Base-by-base conservation (phyloP, 495 filamentous ascomycete genomes). In the Aspergillus leporis region DNA sequence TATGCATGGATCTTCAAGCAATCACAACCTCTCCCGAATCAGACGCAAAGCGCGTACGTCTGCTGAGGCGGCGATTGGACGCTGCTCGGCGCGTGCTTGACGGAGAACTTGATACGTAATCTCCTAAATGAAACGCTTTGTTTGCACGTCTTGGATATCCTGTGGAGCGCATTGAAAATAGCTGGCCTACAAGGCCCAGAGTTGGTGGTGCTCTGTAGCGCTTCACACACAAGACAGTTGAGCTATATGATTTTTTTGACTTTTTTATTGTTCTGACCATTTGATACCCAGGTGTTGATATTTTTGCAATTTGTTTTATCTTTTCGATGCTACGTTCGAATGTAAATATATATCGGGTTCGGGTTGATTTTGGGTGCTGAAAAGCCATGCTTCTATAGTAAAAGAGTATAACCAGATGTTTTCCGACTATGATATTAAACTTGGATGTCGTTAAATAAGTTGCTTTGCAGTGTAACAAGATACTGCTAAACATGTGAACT, bases 11-110 rank as follows among this genome's bases (percentile, higher is more conserved):
- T 23, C 70, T 96, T 54, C 85, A 90, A 55, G 84, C 86, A 56
- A 81, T 77, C 43, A 80, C 74, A 2, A 70, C 67, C 16, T 68
- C 70, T 0, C 61, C 70, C 2, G 70, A 75, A 13, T 78, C 82
- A 13, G 84, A 84, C 10, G 75, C 78, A 31, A 81, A 85, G 51
- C 85, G 88, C 53, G 84, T 81, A 31, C 75, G 85, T 57, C 72
- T 86, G 41, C 85, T 87, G 63, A 74, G 90, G 53, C 73, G 89
- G 60, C 78, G 87, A 62, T 75, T 96, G 52, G 90, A 95, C 63
- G 83, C 84, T 47, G 92, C 91, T 21, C 79, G 85, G 62, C 76
- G 86, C 43, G 81, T 86, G 3, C 70, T 96, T 43, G 90, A 93
- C 61, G 90, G 89, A 9, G 79, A 82, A 65, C 68, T 81, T 25